Evolutionary conservation across 2,329 filamentous ascomycete genomes (phyloP).

Genomic region (Ceratocystiopsis brevicomis): DNA sequence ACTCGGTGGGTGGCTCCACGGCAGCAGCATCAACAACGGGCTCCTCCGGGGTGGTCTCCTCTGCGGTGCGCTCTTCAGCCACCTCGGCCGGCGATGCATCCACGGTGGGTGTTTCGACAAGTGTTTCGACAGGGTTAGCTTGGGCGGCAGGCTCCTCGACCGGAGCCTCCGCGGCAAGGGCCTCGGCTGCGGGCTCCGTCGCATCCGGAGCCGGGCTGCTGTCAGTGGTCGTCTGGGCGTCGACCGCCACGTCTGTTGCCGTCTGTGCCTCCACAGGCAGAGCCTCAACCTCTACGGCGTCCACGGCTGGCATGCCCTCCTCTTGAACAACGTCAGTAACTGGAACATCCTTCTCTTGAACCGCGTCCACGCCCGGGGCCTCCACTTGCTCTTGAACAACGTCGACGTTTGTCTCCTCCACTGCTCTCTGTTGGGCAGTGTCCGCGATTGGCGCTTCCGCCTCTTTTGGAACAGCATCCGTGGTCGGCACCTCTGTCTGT

Average conservation of each 20-base stretch:
- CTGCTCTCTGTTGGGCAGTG: neutral
- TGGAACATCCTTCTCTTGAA: too few species aligned
- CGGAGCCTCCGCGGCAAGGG: neutral
- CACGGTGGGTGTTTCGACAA: neutral
- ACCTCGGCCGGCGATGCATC: too few species aligned
- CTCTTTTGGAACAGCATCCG: too few species aligned
- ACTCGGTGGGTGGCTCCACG: too few species aligned
- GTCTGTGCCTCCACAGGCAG: neutral
- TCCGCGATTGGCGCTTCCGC: too few species aligned
- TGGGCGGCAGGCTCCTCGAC: too few species aligned
- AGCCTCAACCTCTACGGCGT: neutral
- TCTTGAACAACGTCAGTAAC: neutral
- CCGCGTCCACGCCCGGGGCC: too few species aligned
- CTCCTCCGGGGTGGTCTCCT: too few species aligned
- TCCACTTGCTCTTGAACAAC: too few species aligned
- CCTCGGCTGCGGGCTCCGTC: neutral
- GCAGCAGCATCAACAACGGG: neutral
- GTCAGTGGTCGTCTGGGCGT: conserved; percentile 13
- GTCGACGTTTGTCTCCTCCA: neutral
- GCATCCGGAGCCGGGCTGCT: neutral
- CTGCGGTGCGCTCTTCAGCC: too few species aligned
- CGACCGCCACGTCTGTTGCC: neutral
- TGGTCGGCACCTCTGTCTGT: too few species aligned
- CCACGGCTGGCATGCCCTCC: neutral
- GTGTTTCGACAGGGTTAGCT: too few species aligned